These are phyloP conservation scores for Lentinus polychrous DNA, from an alignment of 1,284 basidiomycete genomes.

Conservation along the genomic window DNA sequence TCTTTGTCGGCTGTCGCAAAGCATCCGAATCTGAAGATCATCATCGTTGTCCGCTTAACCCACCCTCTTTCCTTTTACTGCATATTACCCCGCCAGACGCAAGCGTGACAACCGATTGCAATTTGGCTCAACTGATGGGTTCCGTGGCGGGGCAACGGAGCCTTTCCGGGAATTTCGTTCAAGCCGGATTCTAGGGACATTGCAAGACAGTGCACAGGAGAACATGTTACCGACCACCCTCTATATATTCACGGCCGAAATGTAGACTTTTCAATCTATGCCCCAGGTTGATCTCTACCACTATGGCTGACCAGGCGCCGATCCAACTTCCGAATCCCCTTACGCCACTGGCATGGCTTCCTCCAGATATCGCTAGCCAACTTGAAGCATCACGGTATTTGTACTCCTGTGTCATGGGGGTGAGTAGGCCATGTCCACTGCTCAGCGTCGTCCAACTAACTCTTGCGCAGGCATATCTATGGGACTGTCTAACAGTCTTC, in stretches of 20 bases:
- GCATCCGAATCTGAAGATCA: too few relatives aligned
- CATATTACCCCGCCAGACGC: too few relatives aligned
- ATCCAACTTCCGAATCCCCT: conserved; percentile 8
- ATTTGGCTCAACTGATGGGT: too few relatives aligned
- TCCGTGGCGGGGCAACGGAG: not conserved
- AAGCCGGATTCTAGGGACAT: not conserved
- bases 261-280: conserved; percentile 6
- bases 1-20: too few relatives aligned
- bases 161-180: not conserved
- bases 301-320: conserved; percentile 1
- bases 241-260: not conserved
- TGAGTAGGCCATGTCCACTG: not conserved
- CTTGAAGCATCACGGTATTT: conserved; percentile 13
- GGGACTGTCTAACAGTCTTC: conserved; percentile 8
- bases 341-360: conserved; percentile 13
- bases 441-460: not conserved
- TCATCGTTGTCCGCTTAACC: too few relatives aligned
- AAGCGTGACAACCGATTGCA: too few relatives aligned
- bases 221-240: not conserved
- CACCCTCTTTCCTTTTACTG: too few relatives aligned
- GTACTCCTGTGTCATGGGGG: conserved; percentile 9
- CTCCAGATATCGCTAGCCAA: conserved; percentile 10
- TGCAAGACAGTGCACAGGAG: not conserved
- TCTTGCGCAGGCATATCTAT: conserved; percentile 4
- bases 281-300: not conserved